Evolutionary conservation across 345 rosid genomes (phyloP).

Genomic region (Psidium guajava): DNA sequence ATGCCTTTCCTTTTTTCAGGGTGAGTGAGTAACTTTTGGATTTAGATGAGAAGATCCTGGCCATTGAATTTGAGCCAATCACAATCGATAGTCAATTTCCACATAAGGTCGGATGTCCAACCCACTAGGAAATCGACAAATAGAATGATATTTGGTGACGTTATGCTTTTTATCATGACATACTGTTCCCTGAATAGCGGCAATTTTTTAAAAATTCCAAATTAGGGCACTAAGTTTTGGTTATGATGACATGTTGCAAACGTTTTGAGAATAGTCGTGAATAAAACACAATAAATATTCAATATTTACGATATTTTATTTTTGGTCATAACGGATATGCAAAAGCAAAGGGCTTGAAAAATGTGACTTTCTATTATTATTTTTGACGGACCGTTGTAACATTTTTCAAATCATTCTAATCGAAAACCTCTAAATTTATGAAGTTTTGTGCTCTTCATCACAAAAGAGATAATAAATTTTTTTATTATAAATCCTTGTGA

Average conservation of each 20-base stretch:
- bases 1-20: not conserved
- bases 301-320: not conserved
- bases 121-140: not conserved
- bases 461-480: not conserved
- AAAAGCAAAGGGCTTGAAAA: not conserved
- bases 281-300: not conserved
- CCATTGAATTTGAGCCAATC: not conserved
- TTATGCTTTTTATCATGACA: not conserved
- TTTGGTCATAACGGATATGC: not conserved
- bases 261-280: not conserved
- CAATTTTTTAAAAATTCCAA: too few species aligned
- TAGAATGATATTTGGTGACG: not conserved
- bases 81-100: not conserved
- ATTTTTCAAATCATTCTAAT: not conserved
- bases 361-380: not conserved
- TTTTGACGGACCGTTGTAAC: not conserved
- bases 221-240: too few species aligned
- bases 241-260: too few species aligned
- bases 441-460: not conserved
- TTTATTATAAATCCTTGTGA: too few species aligned
- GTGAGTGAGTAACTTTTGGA: not conserved
- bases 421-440: not conserved
- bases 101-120: not conserved
- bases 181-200: not conserved
- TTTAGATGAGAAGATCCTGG: not conserved